Conservation (phyloP, 805 yeast genomes). For the Isabelozyma rhagii region DNA sequence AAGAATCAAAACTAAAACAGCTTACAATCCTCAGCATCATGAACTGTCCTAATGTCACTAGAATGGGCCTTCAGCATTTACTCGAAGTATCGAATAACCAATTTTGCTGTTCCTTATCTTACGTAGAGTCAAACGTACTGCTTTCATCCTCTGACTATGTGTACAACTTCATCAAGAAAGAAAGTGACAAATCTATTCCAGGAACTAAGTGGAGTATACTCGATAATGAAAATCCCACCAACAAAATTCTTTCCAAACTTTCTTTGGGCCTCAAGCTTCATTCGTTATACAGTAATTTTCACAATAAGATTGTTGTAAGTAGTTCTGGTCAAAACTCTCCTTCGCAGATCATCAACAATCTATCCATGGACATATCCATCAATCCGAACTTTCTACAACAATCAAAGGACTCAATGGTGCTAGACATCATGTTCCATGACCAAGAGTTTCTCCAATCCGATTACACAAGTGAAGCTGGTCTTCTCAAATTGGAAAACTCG, state of each 20-base stretch:
- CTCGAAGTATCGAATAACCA: slow-evolving; percentile 3
- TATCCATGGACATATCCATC: slow-evolving; percentile 1
- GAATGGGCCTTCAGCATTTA: slow-evolving; percentile 8
- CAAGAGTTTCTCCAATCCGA: slow-evolving; percentile 1
- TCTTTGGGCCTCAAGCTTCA: slow-evolving; percentile 24
- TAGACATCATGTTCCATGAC: slow-evolving; percentile 15
- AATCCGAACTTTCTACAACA: slow-evolving; percentile 1
- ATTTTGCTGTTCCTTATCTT: slow-evolving; percentile 4
- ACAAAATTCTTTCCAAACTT: slow-evolving; percentile 11
- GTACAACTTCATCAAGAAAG: neutral
- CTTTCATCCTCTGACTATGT: neutral
- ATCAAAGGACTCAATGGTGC: slow-evolving; percentile 1
- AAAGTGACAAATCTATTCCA: slow-evolving; percentile 6
- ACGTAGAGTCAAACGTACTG: slow-evolving; percentile 13
- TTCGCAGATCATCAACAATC: neutral
- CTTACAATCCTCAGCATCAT: slow-evolving; percentile 20
- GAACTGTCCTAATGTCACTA: slow-evolving; percentile 17
- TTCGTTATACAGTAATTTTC: slow-evolving; percentile 12
- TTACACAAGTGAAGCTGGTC: neutral
- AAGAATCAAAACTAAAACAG: slow-evolving; percentile 11
- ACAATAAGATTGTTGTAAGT: slow-evolving; percentile 3
- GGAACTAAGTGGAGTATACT: slow-evolving; percentile 23
- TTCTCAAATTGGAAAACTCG: slow-evolving; percentile 1
- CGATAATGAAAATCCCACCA: slow-evolving; percentile 5
- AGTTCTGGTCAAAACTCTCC: neutral